Evolutionary conservation across 23 red algal species (phyloP).

Genomic region (Gracilaria caudata): DNA sequence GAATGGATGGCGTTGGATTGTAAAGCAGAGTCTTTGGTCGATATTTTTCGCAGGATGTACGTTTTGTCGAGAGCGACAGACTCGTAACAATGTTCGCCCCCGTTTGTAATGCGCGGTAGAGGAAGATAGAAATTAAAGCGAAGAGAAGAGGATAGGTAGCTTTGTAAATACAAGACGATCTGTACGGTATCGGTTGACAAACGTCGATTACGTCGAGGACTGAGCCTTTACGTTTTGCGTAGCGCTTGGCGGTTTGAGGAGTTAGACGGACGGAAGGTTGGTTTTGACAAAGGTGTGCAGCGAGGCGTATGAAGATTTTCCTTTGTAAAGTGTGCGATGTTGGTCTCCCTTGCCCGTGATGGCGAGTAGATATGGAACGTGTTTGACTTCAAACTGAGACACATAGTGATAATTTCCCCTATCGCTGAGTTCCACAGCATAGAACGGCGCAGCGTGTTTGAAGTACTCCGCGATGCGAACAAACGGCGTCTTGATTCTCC

Average conservation of each 20-base stretch:
- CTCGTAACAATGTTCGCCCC: neutral
- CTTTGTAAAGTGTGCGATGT: neutral
- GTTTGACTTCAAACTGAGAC: conserved; percentile 7
- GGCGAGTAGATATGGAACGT: conserved; percentile 10
- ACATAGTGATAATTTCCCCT: neutral
- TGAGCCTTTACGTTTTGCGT: neutral
- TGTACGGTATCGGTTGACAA: neutral
- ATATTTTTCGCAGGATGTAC: neutral
- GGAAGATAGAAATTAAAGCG: neutral
- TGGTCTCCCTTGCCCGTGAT: neutral
- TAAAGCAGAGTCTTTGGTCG: neutral
- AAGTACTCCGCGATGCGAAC: conserved; percentile 2
- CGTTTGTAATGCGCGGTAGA: neutral
- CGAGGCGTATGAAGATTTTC: conserved; percentile 4
- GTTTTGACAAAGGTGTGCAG: neutral
- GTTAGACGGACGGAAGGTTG: conserved; percentile 14
- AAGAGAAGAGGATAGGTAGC: neutral
- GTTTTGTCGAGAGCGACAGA: neutral
- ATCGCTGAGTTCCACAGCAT: neutral
- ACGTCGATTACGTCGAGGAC: neutral
- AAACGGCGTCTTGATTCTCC: neutral
- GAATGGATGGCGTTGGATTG: neutral
- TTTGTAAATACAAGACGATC: neutral
- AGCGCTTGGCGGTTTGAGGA: neutral
- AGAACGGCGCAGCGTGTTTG: neutral